Evolutionary conservation across 371 early-diverging fungal species (phyloP), one percentile per base, ranked within the genome.

Genomic region (Mycotypha africana): DNA sequence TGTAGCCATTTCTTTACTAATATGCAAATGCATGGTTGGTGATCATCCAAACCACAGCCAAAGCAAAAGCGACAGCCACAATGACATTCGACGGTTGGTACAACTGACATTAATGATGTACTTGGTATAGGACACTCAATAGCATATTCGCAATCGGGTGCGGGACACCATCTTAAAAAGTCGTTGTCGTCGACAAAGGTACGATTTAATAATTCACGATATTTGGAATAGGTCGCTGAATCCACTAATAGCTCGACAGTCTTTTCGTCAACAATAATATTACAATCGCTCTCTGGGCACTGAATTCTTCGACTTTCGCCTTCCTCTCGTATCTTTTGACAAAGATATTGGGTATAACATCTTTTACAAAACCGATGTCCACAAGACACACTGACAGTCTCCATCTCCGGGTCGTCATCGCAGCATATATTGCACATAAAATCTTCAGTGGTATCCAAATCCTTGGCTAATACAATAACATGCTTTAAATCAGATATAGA

Each of bases 101-200:
- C 88, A 16, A 86, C 69, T 1, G 83, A 81, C 5, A 65, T 62
- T 30, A 92, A 70, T n/a, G 84, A 74, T 8, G 87, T 65, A 32
- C 66, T 65, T 1, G 88, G 79, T 8, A 89, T 76, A 45, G 78
- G 82, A 60, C 95, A 96, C 59, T 96, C 91, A 34, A 97, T 74
- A 12, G 91, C 96, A 57, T 87, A 89, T 58, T 92, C 90, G 65
- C 98, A 98, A 56, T 92, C 88, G 19, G 97, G 95, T 9, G 89
- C 91, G 12, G 98, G 96, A 54, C 98, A 98, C 95, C 95, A 97
- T 22, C 86, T 75, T 26, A 94, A 60, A 36, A 68, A 75, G 30
- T 79, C 76, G 42, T 80, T 76, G 53, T 95, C 95, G 46, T 90
- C 89, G 16, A 98, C 96, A 71, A 85, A 98, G 1, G 89, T 86